Base-by-base conservation (phyloP, 2,329 filamentous ascomycete genomes). In the Sclerotinia sclerotiorum region DNA sequence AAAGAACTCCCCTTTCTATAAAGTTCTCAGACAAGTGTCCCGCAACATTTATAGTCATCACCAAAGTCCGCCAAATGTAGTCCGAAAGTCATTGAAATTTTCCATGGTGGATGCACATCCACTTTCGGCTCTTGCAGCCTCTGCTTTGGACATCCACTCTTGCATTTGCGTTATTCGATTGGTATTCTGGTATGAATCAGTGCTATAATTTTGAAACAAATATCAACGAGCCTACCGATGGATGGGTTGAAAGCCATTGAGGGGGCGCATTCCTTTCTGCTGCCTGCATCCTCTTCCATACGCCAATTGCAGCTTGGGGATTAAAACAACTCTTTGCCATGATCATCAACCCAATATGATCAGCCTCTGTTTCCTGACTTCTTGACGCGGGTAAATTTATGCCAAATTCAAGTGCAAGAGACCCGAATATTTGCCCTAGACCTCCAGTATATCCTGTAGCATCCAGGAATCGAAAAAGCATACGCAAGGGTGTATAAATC, bases 321-420 rank as follows among this genome's bases (percentile, higher is more conserved):
- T 92, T 84, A 76, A 90, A 94, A 79, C 91, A 94, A 35, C 88
- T 89, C 79, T 92, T 87, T 0, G 90, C 87, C 90, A 94, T 94
- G 84, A 94, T 90, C 84, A 94, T 87, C 46, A 94, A 79, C 0
- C 91, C 91, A 60, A 94, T 92, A 74, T 91, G 92, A 75, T 94
- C 91, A 0, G 91, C 91, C 80, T 94, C 91, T 61, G 83, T 87
- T 82, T 91, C 91, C 79, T 93, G 90, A 75, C 84, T 85, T 61
- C 91, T 82, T 58, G 86, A 87, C 77, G 90, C 91, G 1, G 91
- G 91, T 70, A 85, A 81, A 61, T 82, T 83, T 76, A 92, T 87
- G n/a, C 89, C 83, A 21, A 91, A 77, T 63, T 91, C 84, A 39
- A 90, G 57, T 29, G 71, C 42, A 6, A 75, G 55, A 46, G 72